Percentiles rank a stretch among this genome's conserved stretches.
Evolutionary conservation across 176 grass and related monocot genomes (phyloP).

Genomic region (Neostapfia colusana): DNA sequence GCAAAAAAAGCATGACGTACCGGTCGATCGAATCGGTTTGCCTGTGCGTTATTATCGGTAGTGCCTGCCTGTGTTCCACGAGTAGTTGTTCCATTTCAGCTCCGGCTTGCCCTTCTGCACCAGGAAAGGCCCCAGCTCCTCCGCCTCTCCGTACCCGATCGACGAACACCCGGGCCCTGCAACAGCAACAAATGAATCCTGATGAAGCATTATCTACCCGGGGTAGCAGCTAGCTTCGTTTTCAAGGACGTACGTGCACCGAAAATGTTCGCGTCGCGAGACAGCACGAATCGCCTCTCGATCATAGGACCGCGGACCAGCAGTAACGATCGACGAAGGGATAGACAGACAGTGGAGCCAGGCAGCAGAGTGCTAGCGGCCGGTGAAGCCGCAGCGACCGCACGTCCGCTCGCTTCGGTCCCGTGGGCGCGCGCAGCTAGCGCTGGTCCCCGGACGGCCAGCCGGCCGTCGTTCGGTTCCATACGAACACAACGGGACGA

Average conservation of each 20-base stretch:
- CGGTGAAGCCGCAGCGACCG: not conserved
- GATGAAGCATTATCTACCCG: not conserved
- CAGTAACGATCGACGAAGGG: not conserved
- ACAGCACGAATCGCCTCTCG: not conserved
- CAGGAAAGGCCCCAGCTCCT: constrained; percentile 92
- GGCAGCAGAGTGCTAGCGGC: not conserved
- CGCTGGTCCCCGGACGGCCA: not conserved
- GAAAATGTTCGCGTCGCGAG: not conserved
- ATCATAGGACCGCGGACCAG: not conserved
- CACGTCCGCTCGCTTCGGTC: not conserved
- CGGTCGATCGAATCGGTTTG: too few species aligned
- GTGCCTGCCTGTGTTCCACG: constrained; percentile 89
- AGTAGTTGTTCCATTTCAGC: constrained; percentile 68
- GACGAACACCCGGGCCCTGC: constrained; percentile 97
- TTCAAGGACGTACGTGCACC: not conserved
- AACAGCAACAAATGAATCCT: constrained; percentile 11
- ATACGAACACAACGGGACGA: not conserved
- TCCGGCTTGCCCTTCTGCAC: constrained; percentile 87
- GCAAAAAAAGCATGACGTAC: too few species aligned
- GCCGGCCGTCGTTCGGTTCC: not conserved
- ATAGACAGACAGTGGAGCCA: not conserved
- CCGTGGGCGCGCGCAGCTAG: not conserved
- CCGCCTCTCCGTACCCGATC: constrained; percentile 73
- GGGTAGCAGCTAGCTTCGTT: not conserved
- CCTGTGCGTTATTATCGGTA: not conserved